Percentiles rank a stretch among this genome's conserved stretches.
Conservation (phyloP, 306 rosid genomes). For the Vigna angularis region DNA sequence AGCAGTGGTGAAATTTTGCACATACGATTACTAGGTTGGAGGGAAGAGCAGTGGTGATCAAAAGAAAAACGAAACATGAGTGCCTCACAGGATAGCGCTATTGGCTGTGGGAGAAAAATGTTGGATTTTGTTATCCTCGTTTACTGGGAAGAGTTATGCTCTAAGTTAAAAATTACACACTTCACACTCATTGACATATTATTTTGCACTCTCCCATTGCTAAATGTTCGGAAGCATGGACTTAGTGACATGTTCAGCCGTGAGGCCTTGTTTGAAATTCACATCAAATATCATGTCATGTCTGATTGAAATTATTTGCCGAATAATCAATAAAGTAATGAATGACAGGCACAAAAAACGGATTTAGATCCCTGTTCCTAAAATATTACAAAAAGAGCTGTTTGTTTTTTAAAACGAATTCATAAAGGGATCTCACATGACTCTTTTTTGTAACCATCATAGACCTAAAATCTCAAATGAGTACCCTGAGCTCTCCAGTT, state of each 20-base stretch:
- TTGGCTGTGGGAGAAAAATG: not conserved
- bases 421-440: not conserved
- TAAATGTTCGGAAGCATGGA: not conserved
- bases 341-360: not conserved
- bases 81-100: no score
- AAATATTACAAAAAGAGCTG: not conserved
- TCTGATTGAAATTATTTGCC: not conserved
- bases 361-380: slow-evolving; percentile 20
- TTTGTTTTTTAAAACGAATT: not conserved
- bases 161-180: no score
- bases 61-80: no score
- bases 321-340: slow-evolving; percentile 17
- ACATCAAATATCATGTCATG: not conserved
- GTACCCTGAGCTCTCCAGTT: slow-evolving; percentile 78
- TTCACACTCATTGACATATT: no score
- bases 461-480: slow-evolving; percentile 46
- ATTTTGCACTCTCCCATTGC: no score
- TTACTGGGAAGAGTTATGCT: not conserved
- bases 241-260: not conserved
- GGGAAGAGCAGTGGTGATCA: no score
- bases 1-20: no score
- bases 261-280: not conserved
- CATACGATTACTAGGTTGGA: no score
- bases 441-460: slow-evolving; percentile 5
- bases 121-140: not conserved